Evolutionary conservation across 176 grass and related monocot genomes (phyloP), one percentile per base, ranked within the genome.

Genomic region (Alopecurus myosuroides): DNA sequence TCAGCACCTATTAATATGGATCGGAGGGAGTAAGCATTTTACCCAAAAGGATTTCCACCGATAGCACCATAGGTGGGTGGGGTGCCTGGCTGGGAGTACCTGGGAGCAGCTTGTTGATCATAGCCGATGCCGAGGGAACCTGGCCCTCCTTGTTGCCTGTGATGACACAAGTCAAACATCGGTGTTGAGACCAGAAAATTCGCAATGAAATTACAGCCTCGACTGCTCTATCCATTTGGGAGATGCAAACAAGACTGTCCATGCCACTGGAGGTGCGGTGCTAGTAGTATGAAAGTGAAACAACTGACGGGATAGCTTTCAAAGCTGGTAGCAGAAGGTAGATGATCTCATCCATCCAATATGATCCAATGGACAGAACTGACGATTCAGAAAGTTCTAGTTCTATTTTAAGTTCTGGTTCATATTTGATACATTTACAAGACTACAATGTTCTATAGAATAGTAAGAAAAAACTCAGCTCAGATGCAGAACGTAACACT

Each of bases 31-130:
- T 66, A 19, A 52, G 20, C 48, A 60, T 22, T 79, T 66, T 85
- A 98, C 39, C 95, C 95, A 76, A 95, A 98, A 31, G 95, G 95
- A 83, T 98, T 98, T 83, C 95, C 89, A 69, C 93, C 91, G 61
- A 89, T 82, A 71, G 88, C 62, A 40, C 85, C 78, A 18, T 92
- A 95, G 55, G 89, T 88, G 72, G 86, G 90, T 60, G 87, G 91
- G 7, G 90, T 92, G 84, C 49, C 88, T 78, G 91, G 91, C 70
- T 95, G 93, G 63, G 87, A 78, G 45, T 91, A 93, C 70, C 86
- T 90, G n/a, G 85, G 69, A 79, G 86, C 52, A 73, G 81, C 82
- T 81, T 95, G 88, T 84, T 90, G 91, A 87, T 87, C 91, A 53
- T 91, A 80, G 70, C 92, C 86, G 36, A 82, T 71, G 46, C 73